A percentile compares a stretch with the other conserved stretches of the same genome.
Conservation (phyloP, 148 eudicot genomes). For the Tetragonia tetragonoides region DNA sequence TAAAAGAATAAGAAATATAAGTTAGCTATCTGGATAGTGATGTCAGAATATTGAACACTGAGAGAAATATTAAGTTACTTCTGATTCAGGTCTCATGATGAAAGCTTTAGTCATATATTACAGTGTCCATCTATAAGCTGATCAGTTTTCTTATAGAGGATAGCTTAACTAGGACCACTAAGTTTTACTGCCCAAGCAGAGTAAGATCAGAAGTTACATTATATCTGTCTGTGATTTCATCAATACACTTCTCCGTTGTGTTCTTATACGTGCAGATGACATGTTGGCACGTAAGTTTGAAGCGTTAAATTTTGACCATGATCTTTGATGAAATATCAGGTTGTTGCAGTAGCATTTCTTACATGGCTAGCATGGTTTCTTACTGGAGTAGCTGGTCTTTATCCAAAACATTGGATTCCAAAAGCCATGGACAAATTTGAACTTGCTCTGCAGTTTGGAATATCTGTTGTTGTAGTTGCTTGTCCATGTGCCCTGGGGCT, state of each 20-base stretch:
- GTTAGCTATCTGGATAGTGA: neutral
- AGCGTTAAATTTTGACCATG: neutral
- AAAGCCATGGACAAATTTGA: constrained; percentile 89
- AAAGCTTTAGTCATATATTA: neutral
- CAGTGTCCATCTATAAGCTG: neutral
- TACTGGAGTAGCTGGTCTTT: constrained; percentile 69
- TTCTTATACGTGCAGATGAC: neutral
- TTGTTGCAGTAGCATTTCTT: constrained; percentile 64
- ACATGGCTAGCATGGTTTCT: constrained; percentile 90
- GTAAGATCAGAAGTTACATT: neutral
- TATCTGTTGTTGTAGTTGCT: constrained; percentile 91
- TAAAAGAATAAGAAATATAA: neutral
- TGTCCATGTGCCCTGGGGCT: constrained; percentile 98
- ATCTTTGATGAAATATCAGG: constrained; percentile 41
- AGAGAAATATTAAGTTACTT: neutral
- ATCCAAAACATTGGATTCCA: constrained; percentile 81
- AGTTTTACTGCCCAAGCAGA: neutral
- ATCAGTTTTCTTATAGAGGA: neutral
- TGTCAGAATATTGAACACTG: neutral
- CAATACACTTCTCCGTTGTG: neutral
- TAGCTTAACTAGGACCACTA: neutral
- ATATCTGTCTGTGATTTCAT: neutral
- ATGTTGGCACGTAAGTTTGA: neutral
- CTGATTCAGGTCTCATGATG: neutral
- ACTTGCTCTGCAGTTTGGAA: constrained; percentile 94